Percentiles rank a stretch among this genome's conserved stretches.
Conservation (phyloP, 2,329 filamentous ascomycete genomes). For the Fusarium multiceps region DNA sequence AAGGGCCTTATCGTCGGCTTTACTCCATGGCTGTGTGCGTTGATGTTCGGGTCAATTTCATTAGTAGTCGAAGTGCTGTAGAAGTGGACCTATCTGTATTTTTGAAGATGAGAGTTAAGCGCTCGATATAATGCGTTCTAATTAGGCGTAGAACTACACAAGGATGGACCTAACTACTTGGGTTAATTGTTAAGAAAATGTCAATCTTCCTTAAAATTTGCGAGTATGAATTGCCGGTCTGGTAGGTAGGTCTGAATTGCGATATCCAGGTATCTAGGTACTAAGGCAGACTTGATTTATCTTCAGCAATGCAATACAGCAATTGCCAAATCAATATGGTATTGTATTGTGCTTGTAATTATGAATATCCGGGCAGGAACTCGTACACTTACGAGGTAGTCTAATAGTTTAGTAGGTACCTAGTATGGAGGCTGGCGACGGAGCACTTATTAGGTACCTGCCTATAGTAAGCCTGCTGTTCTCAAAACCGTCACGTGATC, state of each 20-base stretch:
- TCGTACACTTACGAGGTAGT: not conserved
- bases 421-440: not conserved
- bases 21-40: conserved; percentile 1
- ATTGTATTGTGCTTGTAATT: not conserved
- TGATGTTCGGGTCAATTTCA: not conserved
- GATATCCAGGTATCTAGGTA: not conserved
- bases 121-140: not conserved
- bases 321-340: not conserved
- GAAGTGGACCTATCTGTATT: conserved; percentile 10
- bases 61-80: conserved; percentile 14
- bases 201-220: not conserved
- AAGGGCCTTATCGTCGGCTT: not conserved
- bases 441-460: not conserved
- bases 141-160: not conserved
- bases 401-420: not conserved
- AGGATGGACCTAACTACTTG: not conserved
- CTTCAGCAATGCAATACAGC: not conserved
- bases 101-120: conserved; percentile 7
- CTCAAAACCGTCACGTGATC: conserved; percentile 38
- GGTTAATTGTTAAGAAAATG: not conserved
- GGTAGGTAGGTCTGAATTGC: not conserved
- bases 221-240: not conserved
- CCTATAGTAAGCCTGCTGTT: not conserved
- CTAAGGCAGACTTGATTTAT: not conserved
- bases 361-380: not conserved